phyloP scores from a whole-genome alignment of 176 grass and related monocot genomes.

The Pontederia crassipes region DNA sequence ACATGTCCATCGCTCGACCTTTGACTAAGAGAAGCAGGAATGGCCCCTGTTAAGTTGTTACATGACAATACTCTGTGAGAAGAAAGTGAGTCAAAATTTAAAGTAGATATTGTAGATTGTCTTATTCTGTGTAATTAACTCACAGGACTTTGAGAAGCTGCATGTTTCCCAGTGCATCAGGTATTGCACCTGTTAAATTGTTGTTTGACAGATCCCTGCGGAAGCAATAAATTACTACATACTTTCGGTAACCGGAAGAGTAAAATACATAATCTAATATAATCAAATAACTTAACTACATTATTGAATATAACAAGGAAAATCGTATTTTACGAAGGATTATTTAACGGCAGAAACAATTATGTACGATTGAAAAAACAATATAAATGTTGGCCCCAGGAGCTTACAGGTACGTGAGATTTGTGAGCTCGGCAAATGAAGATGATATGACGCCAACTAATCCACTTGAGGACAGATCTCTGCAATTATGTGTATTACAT shows the following conservation, averaged over 20 bases:
- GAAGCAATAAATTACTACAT: slow-evolving; percentile 52
- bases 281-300: no score
- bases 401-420: slow-evolving; percentile 39
- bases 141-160: slow-evolving; percentile 1
- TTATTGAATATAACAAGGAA: neutral
- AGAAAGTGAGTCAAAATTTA: neutral
- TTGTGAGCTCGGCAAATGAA: slow-evolving; percentile 36
- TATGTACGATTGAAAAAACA: neutral
- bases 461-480: slow-evolving; percentile 32
- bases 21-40: slow-evolving; percentile 36
- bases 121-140: neutral
- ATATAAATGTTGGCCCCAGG: neutral
- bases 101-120: neutral
- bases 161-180: neutral
- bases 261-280: no score
- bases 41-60: slow-evolving; percentile 35
- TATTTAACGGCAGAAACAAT: neutral
- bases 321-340: neutral
- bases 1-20: slow-evolving; percentile 27
- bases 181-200: slow-evolving; percentile 4
- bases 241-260: slow-evolving; percentile 27
- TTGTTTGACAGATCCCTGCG: slow-evolving; percentile 50
- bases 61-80: slow-evolving; percentile 49
- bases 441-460: slow-evolving; percentile 25
- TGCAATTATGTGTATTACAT: neutral